Conservation (phyloP, 352 stramenopile genomes). For the Globisporangium uncinulatum region DNA sequence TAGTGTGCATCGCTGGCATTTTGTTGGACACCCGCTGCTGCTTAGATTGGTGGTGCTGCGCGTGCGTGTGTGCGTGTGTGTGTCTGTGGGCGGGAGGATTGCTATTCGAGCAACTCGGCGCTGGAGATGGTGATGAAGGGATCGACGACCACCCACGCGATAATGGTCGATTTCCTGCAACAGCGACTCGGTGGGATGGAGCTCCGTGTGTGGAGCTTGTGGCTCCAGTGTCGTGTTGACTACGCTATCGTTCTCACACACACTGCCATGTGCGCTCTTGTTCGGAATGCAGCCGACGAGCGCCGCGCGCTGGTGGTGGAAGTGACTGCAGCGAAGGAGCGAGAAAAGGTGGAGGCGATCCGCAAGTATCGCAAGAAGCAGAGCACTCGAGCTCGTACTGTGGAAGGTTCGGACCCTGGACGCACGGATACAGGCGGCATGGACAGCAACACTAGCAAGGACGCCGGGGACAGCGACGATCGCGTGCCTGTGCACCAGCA, state of each 20-base stretch:
- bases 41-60: no score
- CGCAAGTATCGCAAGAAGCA: conserved; percentile 18
- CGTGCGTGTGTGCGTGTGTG: no score
- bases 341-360: conserved; percentile 33
- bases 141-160: conserved; percentile 24
- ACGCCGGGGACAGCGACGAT: not conserved
- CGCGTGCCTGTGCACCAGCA: not conserved
- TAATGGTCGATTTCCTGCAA: conserved; percentile 38
- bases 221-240: not conserved
- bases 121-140: conserved; percentile 33
- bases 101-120: conserved; percentile 38
- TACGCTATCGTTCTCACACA: not conserved
- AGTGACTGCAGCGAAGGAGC: conserved; percentile 25
- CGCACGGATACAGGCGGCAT: no score
- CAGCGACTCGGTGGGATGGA: conserved; percentile 27
- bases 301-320: conserved; percentile 23
- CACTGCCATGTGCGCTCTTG: not conserved
- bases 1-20: no score
- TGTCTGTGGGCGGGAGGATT: conserved; percentile 17
- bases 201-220: not conserved
- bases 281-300: conserved; percentile 25
- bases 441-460: not conserved
- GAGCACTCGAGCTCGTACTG: not conserved
- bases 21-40: not conserved
- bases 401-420: no score